Evolutionary conservation across 2,329 filamentous ascomycete species (phyloP), one percentile per base, ranked within the genome.

Genomic region (Stachybotrys chlorohalonatus): DNA sequence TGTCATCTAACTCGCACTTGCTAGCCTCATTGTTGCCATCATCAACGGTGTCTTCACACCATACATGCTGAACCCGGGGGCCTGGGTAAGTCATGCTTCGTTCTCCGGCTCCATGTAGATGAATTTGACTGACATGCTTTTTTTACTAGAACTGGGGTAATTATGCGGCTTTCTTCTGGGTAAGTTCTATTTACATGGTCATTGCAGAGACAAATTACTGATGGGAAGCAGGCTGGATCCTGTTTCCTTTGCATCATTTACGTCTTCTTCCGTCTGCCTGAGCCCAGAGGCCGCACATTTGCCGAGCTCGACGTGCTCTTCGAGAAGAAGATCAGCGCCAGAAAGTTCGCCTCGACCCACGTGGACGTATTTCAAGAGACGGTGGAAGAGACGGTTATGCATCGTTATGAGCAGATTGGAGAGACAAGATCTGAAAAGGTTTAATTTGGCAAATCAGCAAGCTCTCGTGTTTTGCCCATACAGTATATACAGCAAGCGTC

Each of bases 1-100:
- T 7, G 32, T n/a, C 11, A 8, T 47, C 7, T 16, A 39, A 31
- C 15, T 36, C 11, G 51, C 46, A 59, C 59, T 50, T 60, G 54
- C 51, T 51, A 83, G 81, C 76, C 92, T 94, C 64, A 75, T 95
- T 52, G 87, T 92, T 48, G 86, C 82, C 59, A 95, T 96, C 60
- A 73, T 95, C 63, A 89, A 85, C 66, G 86, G 84, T 52, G 86
- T 95, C 5, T 71, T 96, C 47, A 95, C 90, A 0, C 91, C 91
- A 0, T 95, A 95, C 72, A 96, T 96, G 91, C 79, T 95, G 47
- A 96, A 96, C 72, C 90, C 91, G 0, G 79, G 77, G 1, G 87
- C 84, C 0, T 96, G 92, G 91, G 36, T 42, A 42, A 42, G 36
- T 42, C 13, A 42, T 9, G 13, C 13, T 13, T 42, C 36, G 2